Evolutionary conservation across 2,329 filamentous ascomycete genomes (phyloP).

Genomic region (Exophiala viscosa): DNA sequence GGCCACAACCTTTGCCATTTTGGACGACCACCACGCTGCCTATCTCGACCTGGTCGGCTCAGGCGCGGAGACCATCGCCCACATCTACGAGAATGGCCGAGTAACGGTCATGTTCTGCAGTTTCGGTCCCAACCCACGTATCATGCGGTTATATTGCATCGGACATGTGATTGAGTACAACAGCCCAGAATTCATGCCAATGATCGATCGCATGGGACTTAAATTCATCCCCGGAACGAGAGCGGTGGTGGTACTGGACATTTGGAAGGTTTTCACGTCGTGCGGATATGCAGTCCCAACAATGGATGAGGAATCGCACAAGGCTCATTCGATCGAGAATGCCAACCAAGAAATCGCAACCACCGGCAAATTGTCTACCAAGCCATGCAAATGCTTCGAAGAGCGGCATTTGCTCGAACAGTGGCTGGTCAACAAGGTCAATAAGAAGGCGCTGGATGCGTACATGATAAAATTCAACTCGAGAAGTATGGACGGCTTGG

Average conservation of each 20-base stretch:
- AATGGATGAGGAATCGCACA: too few relatives aligned
- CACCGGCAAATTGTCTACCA: constrained; percentile 13
- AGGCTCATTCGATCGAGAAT: too few relatives aligned
- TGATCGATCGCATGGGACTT: constrained; percentile 45
- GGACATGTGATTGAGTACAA: constrained; percentile 59
- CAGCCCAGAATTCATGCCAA: constrained; percentile 44
- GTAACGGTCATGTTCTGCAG: constrained; percentile 71
- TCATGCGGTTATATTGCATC: constrained; percentile 61
- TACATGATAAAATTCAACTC: constrained; percentile 57
- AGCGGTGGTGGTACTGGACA: constrained; percentile 58
- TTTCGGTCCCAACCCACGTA: constrained; percentile 57
- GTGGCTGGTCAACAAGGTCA: constrained; percentile 49
- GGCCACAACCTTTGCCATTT: constrained; percentile 58
- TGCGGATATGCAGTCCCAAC: constrained; percentile 62
- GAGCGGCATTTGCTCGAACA: constrained; percentile 56
- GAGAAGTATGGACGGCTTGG: constrained; percentile 55
- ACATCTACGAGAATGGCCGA: constrained; percentile 71
- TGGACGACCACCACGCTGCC: constrained; percentile 44
- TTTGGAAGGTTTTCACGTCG: constrained; percentile 59
- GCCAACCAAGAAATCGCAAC: too few relatives aligned
- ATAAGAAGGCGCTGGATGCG: constrained; percentile 46
- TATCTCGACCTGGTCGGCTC: constrained; percentile 73
- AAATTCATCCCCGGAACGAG: constrained; percentile 47
- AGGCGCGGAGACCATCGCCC: constrained; percentile 70
- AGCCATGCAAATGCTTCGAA: constrained; percentile 39